Percentiles rank a stretch among this genome's conserved stretches.
Conservation (phyloP, 164 flowering plant genomes). For the Platanus orientalis region DNA sequence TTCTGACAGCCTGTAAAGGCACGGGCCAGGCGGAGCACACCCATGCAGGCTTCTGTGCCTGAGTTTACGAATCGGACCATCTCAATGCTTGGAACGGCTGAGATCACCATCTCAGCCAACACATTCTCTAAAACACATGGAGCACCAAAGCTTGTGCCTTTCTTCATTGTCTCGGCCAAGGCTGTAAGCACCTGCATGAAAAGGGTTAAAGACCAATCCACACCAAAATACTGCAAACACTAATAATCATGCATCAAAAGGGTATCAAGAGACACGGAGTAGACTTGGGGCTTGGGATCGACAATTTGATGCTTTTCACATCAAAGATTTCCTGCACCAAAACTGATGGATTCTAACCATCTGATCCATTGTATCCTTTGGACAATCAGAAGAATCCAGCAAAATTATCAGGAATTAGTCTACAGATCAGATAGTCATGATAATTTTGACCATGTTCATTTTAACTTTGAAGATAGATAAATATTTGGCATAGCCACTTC, state of each 20-base stretch:
- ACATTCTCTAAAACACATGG: conserved; percentile 86
- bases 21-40: conserved; percentile 83
- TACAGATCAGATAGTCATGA: background rate
- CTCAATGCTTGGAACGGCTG: conserved; percentile 91
- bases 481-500: background rate
- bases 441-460: background rate
- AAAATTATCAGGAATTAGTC: background rate
- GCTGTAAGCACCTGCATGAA: conserved; percentile 72
- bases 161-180: conserved; percentile 84
- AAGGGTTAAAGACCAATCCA: background rate
- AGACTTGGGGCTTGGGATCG: background rate
- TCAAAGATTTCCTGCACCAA: too few species aligned
- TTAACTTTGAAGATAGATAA: background rate
- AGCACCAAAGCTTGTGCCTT: conserved; percentile 97
- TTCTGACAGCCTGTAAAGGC: conserved; percentile 66
- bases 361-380: background rate
- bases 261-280: background rate
- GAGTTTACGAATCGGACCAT: conserved; percentile 98
- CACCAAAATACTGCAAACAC: background rate
- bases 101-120: conserved; percentile 85
- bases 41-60: conserved; percentile 99
- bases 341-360: background rate
- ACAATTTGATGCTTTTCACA: background rate
- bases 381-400: background rate
- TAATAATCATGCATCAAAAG: background rate